Evolutionary conservation across 2,329 filamentous ascomycete species (phyloP).

Genomic region (Calycina herbarum): DNA sequence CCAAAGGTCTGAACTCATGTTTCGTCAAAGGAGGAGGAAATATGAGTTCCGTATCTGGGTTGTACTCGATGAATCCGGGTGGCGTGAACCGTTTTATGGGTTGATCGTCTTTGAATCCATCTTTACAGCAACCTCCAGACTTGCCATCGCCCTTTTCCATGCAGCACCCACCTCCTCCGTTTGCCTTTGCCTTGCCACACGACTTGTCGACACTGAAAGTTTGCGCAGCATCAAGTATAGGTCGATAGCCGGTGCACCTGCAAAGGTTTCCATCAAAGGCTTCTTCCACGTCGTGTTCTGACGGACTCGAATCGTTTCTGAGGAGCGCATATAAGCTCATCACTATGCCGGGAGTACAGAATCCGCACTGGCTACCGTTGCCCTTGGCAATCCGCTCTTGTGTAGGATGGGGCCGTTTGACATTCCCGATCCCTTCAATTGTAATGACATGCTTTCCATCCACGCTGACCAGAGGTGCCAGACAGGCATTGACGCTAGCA

Average conservation of each 20-base stretch:
- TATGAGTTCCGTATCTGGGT: constrained; percentile 90
- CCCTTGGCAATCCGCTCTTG: constrained; percentile 90
- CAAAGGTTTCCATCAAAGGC: constrained; percentile 97
- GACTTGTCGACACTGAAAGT: constrained; percentile 64
- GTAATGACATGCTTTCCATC: constrained; percentile 99
- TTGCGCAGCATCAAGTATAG: constrained; percentile 91
- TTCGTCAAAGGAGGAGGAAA: constrained; percentile 85
- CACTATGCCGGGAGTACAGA: constrained; percentile 96
- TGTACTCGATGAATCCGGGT: constrained; percentile 91
- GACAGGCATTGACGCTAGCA: constrained; percentile 92
- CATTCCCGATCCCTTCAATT: constrained; percentile 90
- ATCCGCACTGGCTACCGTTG: constrained; percentile 89
- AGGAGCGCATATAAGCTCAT: constrained; percentile 96
- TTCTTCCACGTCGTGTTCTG: constrained; percentile 84
- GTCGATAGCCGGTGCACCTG: constrained; percentile 89
- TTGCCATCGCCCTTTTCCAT: constrained; percentile 59
- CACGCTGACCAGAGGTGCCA: constrained; percentile 87
- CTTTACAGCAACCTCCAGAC: constrained; percentile 68
- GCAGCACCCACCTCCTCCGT: constrained; percentile 63
- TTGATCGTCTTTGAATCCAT: constrained; percentile 49
- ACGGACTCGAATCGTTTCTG: constrained; percentile 76
- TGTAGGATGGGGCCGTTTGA: constrained; percentile 80
- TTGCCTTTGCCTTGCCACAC: constrained; percentile 51
- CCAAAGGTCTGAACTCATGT: constrained; percentile 76
- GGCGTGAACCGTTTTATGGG: constrained; percentile 72